These are phyloP conservation scores for Polytrichum commune DNA, from an alignment of 225 moss, liverwort and hornwort genomes.

Conservation along the genomic window DNA sequence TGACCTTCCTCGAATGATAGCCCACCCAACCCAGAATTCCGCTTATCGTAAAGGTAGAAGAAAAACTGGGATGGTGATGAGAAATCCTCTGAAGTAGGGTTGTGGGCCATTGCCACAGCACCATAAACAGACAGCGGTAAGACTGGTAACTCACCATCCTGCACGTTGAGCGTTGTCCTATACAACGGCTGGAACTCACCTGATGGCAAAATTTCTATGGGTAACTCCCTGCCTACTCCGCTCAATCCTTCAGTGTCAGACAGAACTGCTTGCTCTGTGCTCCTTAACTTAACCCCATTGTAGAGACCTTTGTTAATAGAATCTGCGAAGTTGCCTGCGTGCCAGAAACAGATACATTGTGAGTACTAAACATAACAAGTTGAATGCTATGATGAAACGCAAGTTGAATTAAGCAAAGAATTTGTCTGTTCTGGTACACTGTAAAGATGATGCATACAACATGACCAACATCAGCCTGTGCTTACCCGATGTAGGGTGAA, in stretches of 20 bases:
- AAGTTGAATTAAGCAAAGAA: too few species aligned
- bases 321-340: conserved; percentile 80
- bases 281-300: conserved; percentile 76
- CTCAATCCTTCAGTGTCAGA: conserved; percentile 75
- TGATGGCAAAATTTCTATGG: conserved; percentile 83
- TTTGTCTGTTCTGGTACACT: too few species aligned
- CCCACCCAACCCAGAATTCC: conserved; percentile 90
- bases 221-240: conserved; percentile 75
- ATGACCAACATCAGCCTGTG: too few species aligned
- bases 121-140: conserved; percentile 93
- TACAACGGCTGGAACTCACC: conserved; percentile 98
- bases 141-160: conserved; percentile 97
- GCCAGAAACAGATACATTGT: background rate
- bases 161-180: conserved; percentile 81
- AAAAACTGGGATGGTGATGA: conserved; percentile 97
- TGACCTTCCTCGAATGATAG: conserved; percentile 98
- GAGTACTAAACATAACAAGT: too few species aligned
- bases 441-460: too few species aligned
- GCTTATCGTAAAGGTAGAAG: conserved; percentile 91
- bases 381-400: too few species aligned
- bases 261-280: conserved; percentile 84
- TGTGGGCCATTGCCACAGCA: conserved; percentile 97
- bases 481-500: too few species aligned
- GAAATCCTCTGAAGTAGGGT: conserved; percentile 73
- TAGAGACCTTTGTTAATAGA: conserved; percentile 83